Conservation (phyloP, 768 basidiomycete species). For the Panus rudis region DNA sequence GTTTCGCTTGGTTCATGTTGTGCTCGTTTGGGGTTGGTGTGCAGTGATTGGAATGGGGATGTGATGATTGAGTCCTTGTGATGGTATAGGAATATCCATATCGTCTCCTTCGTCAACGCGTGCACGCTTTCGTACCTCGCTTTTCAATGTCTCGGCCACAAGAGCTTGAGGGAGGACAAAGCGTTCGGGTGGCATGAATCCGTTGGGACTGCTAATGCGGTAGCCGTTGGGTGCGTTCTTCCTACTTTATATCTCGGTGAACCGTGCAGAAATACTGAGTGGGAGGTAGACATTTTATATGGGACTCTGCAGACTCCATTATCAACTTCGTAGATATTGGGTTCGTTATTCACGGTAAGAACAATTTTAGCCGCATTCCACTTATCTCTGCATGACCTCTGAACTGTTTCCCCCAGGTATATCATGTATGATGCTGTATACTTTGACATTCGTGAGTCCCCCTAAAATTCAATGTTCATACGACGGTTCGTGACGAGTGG, state of each 20-base stretch:
- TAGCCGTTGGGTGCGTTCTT: constrained; percentile 60
- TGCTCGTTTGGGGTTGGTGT: background rate
- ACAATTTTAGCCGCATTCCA: background rate
- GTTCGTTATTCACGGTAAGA: constrained; percentile 67
- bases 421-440: constrained; percentile 58
- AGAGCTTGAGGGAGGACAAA: constrained; percentile 48
- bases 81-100: constrained; percentile 58
- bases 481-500: background rate
- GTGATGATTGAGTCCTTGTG: background rate
- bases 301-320: constrained; percentile 72
- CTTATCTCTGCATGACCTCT: constrained; percentile 2
- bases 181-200: constrained; percentile 69
- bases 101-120: constrained; percentile 70
- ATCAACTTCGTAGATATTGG: constrained; percentile 64
- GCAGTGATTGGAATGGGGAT: constrained; percentile 2
- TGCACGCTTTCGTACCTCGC: constrained; percentile 56
- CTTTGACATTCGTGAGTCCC: constrained; percentile 59
- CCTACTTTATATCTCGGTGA: background rate
- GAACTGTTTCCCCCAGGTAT: constrained; percentile 32
- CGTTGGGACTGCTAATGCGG: constrained; percentile 52
- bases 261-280: no score
- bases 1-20: constrained; percentile 14
- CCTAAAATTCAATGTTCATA: background rate
- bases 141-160: constrained; percentile 40
- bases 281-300: constrained; percentile 61